Conservation (phyloP, 108 stramenopile species). For the Conticribra weissflogii region DNA sequence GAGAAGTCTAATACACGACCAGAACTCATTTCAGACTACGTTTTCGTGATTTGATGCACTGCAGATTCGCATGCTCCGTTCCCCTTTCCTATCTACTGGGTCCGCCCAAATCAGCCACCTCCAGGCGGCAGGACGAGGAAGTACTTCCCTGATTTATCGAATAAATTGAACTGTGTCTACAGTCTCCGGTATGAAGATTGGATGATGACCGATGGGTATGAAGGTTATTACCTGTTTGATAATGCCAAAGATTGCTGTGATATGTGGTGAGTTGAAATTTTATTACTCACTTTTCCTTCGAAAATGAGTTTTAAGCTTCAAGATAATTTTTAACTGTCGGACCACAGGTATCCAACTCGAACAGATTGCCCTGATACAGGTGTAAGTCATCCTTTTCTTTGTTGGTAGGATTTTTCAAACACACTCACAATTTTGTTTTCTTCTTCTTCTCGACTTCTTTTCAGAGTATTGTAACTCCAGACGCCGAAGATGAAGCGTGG, state of each 20-base stretch:
- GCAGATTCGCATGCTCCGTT: conserved; percentile 2
- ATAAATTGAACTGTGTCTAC: conserved; percentile 7
- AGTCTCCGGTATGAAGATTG: conserved; percentile 7
- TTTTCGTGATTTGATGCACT: no score
- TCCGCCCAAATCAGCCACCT: background rate
- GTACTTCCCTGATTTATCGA: conserved; percentile 14
- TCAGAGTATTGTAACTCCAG: background rate
- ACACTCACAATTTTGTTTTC: background rate
- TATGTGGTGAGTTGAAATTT: conserved; percentile 9
- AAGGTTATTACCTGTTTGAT: conserved; percentile 12
- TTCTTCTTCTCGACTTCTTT: background rate
- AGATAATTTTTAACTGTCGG: background rate
- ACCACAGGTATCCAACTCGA: conserved; percentile 6
- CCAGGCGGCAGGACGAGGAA: background rate
- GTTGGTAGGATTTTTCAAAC: no score
- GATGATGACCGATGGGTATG: conserved; percentile 16
- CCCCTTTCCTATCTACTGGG: background rate
- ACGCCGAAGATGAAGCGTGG: conserved; percentile 1
- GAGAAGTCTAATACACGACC: no score
- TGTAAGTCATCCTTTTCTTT: background rate
- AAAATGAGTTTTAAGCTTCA: background rate
- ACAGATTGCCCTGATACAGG: conserved; percentile 6
- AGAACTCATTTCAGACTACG: no score
- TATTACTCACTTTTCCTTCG: background rate
- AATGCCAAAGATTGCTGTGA: conserved; percentile 5